A percentile compares a stretch with the other conserved stretches of the same genome.
phyloP scores from a whole-genome alignment of 495 filamentous ascomycete species.

The Lasiosphaeriaceae sp. region DNA sequence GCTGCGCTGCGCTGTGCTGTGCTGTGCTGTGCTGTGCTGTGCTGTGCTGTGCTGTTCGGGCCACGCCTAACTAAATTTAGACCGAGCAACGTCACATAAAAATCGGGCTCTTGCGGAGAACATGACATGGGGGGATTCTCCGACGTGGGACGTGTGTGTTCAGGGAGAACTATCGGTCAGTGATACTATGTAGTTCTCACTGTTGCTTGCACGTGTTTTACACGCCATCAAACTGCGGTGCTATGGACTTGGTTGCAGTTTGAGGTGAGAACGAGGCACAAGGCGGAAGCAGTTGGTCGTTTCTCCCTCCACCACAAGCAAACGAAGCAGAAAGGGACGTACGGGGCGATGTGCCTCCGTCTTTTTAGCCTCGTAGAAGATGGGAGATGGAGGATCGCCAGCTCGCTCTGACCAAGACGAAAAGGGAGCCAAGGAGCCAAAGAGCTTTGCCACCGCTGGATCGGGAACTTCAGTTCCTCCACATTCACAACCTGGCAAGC shows the following conservation, averaged over 20 bases:
- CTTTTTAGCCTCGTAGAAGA: neutral
- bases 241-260: neutral
- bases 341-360: neutral
- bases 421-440: neutral
- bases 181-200: neutral
- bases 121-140: neutral
- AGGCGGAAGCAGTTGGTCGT: no score
- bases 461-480: neutral
- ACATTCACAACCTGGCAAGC: neutral
- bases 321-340: neutral
- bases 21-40: conserved; percentile 14
- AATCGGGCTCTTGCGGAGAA: conserved; percentile 7
- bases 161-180: neutral
- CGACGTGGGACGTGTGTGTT: neutral
- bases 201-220: neutral
- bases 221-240: neutral
- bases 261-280: neutral
- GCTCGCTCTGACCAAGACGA: neutral
- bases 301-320: no score
- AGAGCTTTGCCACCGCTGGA: conserved; percentile 7
- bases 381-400: neutral
- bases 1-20: conserved; percentile 3
- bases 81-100: conserved; percentile 27
- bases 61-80: conserved; percentile 30
- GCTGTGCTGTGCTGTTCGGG: conserved; percentile 18